Percentiles rank a stretch among this genome's conserved stretches.
These are phyloP conservation scores for Aschersonia sp. DNA, from an alignment of 2,329 filamentous ascomycete species.

Conservation along the genomic window DNA sequence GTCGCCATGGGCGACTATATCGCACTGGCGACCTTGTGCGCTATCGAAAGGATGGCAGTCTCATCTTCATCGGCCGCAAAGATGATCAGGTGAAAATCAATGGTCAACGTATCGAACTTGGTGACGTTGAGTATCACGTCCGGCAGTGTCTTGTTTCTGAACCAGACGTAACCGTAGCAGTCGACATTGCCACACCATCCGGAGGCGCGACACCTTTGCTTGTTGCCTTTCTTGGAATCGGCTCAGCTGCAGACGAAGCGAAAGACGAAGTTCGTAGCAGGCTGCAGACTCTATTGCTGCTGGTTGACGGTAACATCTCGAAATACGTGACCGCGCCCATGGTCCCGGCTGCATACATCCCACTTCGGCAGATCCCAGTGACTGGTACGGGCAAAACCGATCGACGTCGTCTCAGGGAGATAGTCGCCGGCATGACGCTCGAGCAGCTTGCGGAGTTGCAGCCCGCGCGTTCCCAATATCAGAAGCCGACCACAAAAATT, in stretches of 20 bases:
- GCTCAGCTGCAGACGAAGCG: not conserved
- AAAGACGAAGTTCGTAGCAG: not conserved
- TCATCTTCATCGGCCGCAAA: conserved; percentile 32
- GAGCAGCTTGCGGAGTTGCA: not conserved
- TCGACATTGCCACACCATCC: not conserved
- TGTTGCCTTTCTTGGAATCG: not conserved
- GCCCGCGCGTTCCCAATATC: not conserved
- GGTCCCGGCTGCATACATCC: conserved; percentile 7
- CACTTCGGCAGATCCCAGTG: conserved; percentile 6
- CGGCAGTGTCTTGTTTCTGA: not conserved
- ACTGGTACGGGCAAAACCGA: conserved; percentile 7
- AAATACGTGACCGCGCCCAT: conserved; percentile 4
- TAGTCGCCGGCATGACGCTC: not conserved
- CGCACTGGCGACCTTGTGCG: conserved; percentile 31
- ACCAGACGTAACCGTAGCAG: not conserved
- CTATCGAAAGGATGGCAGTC: conserved; percentile 17
- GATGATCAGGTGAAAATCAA: conserved; percentile 40
- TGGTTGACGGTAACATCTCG: not conserved
- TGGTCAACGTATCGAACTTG: conserved; percentile 36
- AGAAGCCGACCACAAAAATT: not conserved
- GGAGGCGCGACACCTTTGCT: not conserved
- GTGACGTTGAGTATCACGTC: conserved; percentile 8
- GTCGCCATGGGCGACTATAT: conserved; percentile 17
- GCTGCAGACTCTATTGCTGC: not conserved
- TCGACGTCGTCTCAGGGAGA: conserved; percentile 3